Evolutionary conservation across 345 rosid genomes (phyloP), one percentile per base, ranked within the genome.

Genomic region (Sapria himalayana): DNA sequence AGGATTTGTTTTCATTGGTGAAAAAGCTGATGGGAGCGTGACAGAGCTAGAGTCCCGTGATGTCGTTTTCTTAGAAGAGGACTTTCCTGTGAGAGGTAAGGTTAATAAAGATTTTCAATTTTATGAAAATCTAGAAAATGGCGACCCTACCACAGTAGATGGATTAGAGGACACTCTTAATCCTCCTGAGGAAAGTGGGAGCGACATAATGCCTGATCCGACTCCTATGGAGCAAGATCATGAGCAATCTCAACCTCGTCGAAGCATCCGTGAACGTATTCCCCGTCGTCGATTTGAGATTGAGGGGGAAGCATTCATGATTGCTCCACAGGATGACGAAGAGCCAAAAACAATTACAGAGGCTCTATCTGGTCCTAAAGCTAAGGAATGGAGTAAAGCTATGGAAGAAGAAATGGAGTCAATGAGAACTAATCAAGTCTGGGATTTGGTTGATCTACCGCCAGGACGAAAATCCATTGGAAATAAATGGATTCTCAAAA

Each of bases 21-120:
- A n/a, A n/a, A n/a, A n/a, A n/a, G n/a, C n/a, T n/a, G n/a, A n/a
- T n/a, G n/a, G n/a, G n/a, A n/a, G n/a, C n/a, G 18, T 46, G 6
- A 54, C 24, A 25, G 9, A 39, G 16, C 3, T 44, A 0, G 9
- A 49, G 45, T 55, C 43, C 23, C 12, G 11, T 45, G 51, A 51
- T 50, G 27, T 37, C 1, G 43, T n/a, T 5, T 55, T 61, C 17
- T 29, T 56, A 16, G 43, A 51, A 20, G 47, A 43, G 37, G 9
- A 47, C 3, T 42, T 56, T 39, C 44, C 43, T 0, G 8, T 1
- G 10, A 38, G 7, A 19, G 20, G 37, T 21, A 24, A 48, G 17
- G 23, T 48, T 7, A 9, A 44, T 10, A 27, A 25, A 0, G 29
- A 35, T 9, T 25, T 35, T 2, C 1, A 17, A 20, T 34, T 52